Evolutionary conservation across 2,329 filamentous ascomycete genomes (phyloP), one percentile per base, ranked within the genome.

Genomic region (Penicillium sp.): DNA sequence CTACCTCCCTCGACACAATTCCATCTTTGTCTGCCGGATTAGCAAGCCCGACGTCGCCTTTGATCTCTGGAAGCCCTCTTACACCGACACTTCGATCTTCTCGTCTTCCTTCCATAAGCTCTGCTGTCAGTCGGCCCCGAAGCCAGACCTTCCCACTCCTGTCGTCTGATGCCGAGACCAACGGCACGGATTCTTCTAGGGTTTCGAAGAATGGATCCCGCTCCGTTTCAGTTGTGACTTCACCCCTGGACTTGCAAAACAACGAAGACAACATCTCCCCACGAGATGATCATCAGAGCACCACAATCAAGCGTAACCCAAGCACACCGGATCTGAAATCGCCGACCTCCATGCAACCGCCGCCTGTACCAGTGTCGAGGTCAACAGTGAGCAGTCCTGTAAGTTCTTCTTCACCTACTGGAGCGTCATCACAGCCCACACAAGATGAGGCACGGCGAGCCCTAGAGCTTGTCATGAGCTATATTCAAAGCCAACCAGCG

Each of bases 401-500:
- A 59, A 81, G 82, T 42, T 81, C 84, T 50, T 81, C 86, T 35
- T 16, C 30, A 35, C 30, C 30, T 35, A 35, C 11, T 1, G 82
- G 74, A n/a, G n/a, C n/a, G 26, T 88, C 88, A 1, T 35, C 30
- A 35, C 30, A 35, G 30, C 89, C 88, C 0, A 91, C 87, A 0
- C 89, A 91, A 63, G 91, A 97, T 64, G 91, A 97, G 70, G 92
- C 92, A 3, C 83, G 89, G 40, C 82, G 85, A 52, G 93, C 92
- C 1, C 81, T 95, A 4, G 87, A 93, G 65, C 86, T 92, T 2
- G 83, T 97, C 20, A 82, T 96, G 69, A 87, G 76, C 59, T 96
- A 93, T 68, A 88, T 97, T 69, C 83, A 90, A 64, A 85, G 86
- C 59, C 83, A 88, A 63, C 84, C 86, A 12, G 74, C 79, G 0